Base-by-base conservation (phyloP, 208 protist genomes). In the Wallacemonas sp. region DNA sequence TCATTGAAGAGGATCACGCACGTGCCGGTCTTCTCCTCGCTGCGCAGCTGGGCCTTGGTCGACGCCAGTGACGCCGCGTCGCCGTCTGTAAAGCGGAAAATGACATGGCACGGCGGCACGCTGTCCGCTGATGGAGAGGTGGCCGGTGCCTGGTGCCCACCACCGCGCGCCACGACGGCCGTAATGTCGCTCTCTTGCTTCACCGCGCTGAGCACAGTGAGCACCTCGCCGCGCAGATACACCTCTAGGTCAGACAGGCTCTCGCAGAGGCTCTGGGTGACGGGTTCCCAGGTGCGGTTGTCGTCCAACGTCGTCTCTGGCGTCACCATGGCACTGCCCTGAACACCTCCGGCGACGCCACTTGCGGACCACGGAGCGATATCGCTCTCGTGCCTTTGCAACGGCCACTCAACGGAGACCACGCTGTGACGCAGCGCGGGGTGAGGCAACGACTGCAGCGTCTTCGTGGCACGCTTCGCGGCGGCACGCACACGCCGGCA, bases 1-100 rank as follows among this genome's bases (percentile, higher is more conserved):
- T 83, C 71, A 55, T 81, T 85, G 63, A 93, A 93, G 58, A 72
- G 60, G 26, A 89, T 50, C 45, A 58, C 69, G 64, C 58, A 87
- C 45, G n/a, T 68, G 68, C 48, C 26, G 12, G 50, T 78, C 57
- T 60, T 53, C 42, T 64, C 66, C 12, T 59, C 21, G 50, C 75
- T 63, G 12, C 53, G 58, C 21, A 61, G 45, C n/a, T 70, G 63
- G 3, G 42, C 60, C 22, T 55, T 52, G 30, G 21, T 8, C 3
- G 50, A 5, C 3, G 50, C 50, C 29, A 41, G 10, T 6, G 50
- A 15, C n/a, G 30, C 21, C n/a, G 38, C 50, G 24, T 57, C 50
- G 22, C 22, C 45, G 19, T 26, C 50, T 8, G 19, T 26, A 15
- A 57, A 57, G 50, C 50, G 50, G 29, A 57, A 57, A 3, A 57